Base-by-base conservation (phyloP, 768 basidiomycete genomes). In the Macrolepiota fuliginosa region DNA sequence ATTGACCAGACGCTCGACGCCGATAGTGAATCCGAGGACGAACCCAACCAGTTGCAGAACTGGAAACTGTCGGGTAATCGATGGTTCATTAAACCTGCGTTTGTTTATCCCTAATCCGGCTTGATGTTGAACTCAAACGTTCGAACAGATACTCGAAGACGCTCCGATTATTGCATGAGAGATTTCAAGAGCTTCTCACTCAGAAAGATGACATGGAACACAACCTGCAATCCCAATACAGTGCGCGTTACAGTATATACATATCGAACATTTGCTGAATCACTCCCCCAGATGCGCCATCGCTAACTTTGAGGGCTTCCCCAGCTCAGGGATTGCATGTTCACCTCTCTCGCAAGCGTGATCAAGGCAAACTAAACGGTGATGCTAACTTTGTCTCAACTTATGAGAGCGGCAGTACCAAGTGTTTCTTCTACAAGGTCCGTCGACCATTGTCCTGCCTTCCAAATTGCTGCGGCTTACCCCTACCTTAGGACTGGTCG, bases 251-350 rank as follows among this genome's bases (percentile, higher is more conserved):
- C 57, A 29, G 42, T 5, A 27, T 37, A 51, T 24, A 50, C 39
- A n/a, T 17, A 29, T 36, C 32, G 49, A 58, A 35, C 32, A 19
- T 42, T 29, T 37, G 45, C 62, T 36, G 60, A 29, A 55, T 62
- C 50, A 32, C 13, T 2, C 24, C 47, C 51, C 10, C 54, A 94
- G 92, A 77, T 72, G 83, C 87, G 1, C 85, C 89, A 24, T 92
- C 92, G 12, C 68, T 94, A 63, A 87, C 90, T 12, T 77, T 94
- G 49, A 86, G 91, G 40, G 83, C 85, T 25, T 88, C 83, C 0
- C 81, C 86, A 17, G 80, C 80, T 10, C 84, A 87, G 47, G 92
- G 92, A 4, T 83, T 88, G 79, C 89, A 91, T 69, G 81, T 93
- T 45, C 92, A 93, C 64, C 73, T 94, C 27, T 77, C 80, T 27